Conservation (phyloP, 352 stramenopile genomes). For the Phytophthora tubulina region DNA sequence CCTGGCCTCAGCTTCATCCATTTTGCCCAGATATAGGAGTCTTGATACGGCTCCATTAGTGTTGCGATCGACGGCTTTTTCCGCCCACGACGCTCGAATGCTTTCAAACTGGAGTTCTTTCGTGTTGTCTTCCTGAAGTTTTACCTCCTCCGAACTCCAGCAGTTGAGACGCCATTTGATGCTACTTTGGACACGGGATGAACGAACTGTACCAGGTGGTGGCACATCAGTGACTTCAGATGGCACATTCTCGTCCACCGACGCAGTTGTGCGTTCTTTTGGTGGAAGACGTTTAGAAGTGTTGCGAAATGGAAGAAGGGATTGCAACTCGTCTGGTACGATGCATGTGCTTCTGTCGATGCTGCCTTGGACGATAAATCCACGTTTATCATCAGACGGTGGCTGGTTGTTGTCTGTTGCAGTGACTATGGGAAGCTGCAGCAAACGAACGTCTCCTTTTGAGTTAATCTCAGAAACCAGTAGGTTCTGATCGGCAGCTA, state of each 20-base stretch:
- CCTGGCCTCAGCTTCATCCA: constrained; percentile 46
- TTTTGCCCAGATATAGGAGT: constrained; percentile 57
- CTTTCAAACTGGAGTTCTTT: constrained; percentile 64
- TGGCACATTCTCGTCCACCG: constrained; percentile 24
- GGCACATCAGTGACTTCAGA: constrained; percentile 3
- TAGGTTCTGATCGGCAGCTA: constrained; percentile 30
- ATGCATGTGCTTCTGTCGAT: constrained; percentile 66
- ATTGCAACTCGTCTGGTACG: constrained; percentile 56
- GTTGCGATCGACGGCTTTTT: constrained; percentile 63
- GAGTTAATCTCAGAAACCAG: constrained; percentile 36
- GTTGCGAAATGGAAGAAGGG: constrained; percentile 65
- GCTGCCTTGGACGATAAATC: constrained; percentile 73
- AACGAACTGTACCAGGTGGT: constrained; percentile 15
- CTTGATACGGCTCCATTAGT: constrained; percentile 65
- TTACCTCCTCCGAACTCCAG: constrained; percentile 72
- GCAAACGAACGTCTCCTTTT: constrained; percentile 46
- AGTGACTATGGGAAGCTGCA: constrained; percentile 66
- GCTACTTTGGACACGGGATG: constrained; percentile 16
- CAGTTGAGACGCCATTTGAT: constrained; percentile 65
- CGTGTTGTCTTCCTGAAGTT: constrained; percentile 64
- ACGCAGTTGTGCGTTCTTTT: constrained; percentile 5
- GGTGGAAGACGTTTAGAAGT: constrained; percentile 1
- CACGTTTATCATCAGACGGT: constrained; percentile 36
- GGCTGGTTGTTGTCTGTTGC: constrained; percentile 17
- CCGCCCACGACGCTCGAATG: constrained; percentile 60